A percentile compares a stretch with the other conserved stretches of the same genome.
phyloP scores from a whole-genome alignment of 441 rosid species.

The Theobroma grandiflorum region DNA sequence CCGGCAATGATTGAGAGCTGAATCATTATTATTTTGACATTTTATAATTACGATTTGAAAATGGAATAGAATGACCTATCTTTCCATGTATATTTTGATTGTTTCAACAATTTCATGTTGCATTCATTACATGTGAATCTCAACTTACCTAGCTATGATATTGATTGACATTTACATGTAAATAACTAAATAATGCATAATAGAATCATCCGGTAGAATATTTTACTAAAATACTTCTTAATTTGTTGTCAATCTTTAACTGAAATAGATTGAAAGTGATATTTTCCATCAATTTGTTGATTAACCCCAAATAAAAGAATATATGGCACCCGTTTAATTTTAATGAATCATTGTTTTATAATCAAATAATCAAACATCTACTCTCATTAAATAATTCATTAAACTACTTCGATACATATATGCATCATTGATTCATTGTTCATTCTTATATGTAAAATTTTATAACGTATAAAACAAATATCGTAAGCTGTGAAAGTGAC shows the following conservation, averaged over 20 bases:
- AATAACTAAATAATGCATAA: not conserved
- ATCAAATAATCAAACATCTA: not conserved
- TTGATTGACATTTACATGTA: not conserved
- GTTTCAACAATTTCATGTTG: too few relatives aligned
- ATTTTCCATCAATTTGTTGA: not conserved
- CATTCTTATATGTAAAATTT: not conserved
- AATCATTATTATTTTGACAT: too few relatives aligned
- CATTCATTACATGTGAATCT: too few relatives aligned
- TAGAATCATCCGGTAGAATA: not conserved
- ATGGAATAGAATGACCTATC: too few relatives aligned
- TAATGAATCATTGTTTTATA: not conserved
- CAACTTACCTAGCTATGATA: too few relatives aligned
- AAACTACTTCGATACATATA: not conserved
- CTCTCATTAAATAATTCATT: not conserved
- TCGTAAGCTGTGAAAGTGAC: not conserved
- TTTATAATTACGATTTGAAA: too few relatives aligned
- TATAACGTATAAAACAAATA: not conserved
- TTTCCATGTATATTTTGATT: not conserved
- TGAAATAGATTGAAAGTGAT: not conserved
- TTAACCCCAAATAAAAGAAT: not conserved
- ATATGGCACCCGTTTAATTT: too few relatives aligned
- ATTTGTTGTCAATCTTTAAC: not conserved
- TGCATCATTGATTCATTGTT: not conserved
- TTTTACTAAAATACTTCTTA: not conserved
- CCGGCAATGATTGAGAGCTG: too few relatives aligned